Percentiles rank a stretch among this genome's conserved stretches.
These are phyloP conservation scores for Rhododendron ovatum DNA, from an alignment of 148 eudicot species.

Conservation along the genomic window DNA sequence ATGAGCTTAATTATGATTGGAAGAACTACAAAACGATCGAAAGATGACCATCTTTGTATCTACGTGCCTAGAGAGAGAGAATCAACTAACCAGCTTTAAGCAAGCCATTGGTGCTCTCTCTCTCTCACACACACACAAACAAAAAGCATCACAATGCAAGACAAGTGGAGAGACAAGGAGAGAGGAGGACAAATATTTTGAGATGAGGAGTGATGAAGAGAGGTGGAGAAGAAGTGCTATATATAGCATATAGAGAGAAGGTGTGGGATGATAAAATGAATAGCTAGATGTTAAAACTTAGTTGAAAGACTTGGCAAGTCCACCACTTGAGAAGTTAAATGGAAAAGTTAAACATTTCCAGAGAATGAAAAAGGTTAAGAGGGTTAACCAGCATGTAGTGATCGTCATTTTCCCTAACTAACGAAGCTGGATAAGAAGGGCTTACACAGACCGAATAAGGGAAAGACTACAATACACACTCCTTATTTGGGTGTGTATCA, in stretches of 20 bases:
- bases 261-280: not conserved
- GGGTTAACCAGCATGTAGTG: not conserved
- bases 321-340: not conserved
- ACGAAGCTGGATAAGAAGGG: not conserved
- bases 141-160: not conserved
- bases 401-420: too few species aligned
- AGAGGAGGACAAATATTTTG: not conserved
- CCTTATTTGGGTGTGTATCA: too few species aligned
- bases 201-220: not conserved
- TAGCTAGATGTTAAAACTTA: too few species aligned
- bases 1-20: not conserved
- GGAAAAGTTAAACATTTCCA: not conserved
- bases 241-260: not conserved
- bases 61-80: not conserved
- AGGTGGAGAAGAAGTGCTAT: not conserved
- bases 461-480: too few species aligned
- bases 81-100: conserved; percentile 12
- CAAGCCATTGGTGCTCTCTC: conserved; percentile 17
- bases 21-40: not conserved
- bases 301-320: not conserved
- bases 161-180: not conserved
- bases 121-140: not conserved
- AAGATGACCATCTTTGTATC: not conserved
- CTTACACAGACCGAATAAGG: too few species aligned
- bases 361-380: not conserved